Percentiles rank a stretch among this genome's conserved stretches.
Evolutionary conservation across 2,329 filamentous ascomycete species (phyloP).

Genomic region (Cadophora malorum): DNA sequence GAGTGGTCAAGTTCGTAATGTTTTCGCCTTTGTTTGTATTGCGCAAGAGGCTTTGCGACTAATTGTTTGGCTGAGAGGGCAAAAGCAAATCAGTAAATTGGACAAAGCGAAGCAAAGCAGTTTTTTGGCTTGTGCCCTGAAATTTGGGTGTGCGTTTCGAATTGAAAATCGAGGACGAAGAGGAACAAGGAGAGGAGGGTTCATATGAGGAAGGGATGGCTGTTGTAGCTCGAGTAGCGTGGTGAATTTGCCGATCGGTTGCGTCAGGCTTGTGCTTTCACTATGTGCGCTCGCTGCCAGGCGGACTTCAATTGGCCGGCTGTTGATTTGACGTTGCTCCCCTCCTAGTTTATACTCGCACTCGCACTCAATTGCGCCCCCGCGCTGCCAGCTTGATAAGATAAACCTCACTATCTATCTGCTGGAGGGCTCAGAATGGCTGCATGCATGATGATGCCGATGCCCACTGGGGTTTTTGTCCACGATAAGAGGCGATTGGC

Average conservation of each 20-base stretch:
- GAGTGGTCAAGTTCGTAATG: slow-evolving; percentile 10
- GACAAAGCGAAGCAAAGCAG: not conserved
- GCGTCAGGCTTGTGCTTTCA: slow-evolving; percentile 20
- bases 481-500: slow-evolving; percentile 38
- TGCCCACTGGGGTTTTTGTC: slow-evolving; percentile 12
- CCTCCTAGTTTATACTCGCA: not conserved
- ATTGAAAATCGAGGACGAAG: not conserved
- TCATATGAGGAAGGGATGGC: not conserved
- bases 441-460: slow-evolving; percentile 30
- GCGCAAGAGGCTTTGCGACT: slow-evolving; percentile 16
- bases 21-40: slow-evolving; percentile 17
- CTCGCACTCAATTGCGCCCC: slow-evolving; percentile 10
- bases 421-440: slow-evolving; percentile 7
- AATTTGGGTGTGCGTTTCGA: not conserved
- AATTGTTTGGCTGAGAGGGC: slow-evolving; percentile 17
- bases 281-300: not conserved
- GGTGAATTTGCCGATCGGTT: slow-evolving; percentile 11
- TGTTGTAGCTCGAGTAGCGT: slow-evolving; percentile 16
- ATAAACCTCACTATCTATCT: slow-evolving; percentile 8
- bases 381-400: slow-evolving; percentile 12
- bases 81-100: slow-evolving; percentile 12
- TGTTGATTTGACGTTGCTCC: slow-evolving; percentile 11
- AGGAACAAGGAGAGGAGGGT: not conserved
- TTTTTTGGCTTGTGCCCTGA: not conserved
- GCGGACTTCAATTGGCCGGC: not conserved